Evolutionary conservation across 371 early-diverging fungal genomes (phyloP).

Genomic region (Nosema muscidifuracis): DNA sequence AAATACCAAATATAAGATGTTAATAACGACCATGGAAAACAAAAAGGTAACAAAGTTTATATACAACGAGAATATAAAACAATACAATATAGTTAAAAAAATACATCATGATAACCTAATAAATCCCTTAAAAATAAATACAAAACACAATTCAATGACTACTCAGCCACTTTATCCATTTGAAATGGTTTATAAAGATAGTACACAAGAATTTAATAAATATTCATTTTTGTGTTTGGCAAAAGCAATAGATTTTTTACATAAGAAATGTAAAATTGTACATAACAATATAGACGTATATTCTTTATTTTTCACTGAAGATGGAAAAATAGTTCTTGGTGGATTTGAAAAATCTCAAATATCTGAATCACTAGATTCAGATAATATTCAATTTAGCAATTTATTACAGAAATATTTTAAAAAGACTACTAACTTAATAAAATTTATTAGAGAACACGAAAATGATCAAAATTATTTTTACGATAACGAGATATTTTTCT

Average conservation of each 20-base stretch:
- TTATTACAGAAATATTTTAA: neutral
- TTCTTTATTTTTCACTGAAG: slow-evolving; percentile 48
- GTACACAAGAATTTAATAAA: slow-evolving; percentile 33
- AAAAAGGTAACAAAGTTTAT: slow-evolving; percentile 29
- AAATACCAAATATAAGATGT: slow-evolving; percentile 16
- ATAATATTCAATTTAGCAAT: slow-evolving; percentile 29
- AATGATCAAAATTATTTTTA: slow-evolving; percentile 3
- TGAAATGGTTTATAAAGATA: slow-evolving; percentile 3
- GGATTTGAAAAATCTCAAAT: slow-evolving; percentile 47
- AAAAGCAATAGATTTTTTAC: slow-evolving; percentile 34
- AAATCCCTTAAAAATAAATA: slow-evolving; percentile 7
- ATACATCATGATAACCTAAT: slow-evolving; percentile 31
- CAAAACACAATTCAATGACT: neutral
- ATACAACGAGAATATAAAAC: neutral
- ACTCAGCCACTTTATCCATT: slow-evolving; percentile 45
- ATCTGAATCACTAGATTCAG: neutral
- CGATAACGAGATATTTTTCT: slow-evolving; percentile 25
- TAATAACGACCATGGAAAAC: neutral
- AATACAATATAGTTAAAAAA: slow-evolving; percentile 16
- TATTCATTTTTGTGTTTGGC: slow-evolving; percentile 32
- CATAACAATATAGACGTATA: slow-evolving; percentile 42
- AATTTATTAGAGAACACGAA: neutral
- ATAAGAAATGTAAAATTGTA: slow-evolving; percentile 17
- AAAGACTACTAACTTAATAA: neutral
- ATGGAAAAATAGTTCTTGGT: slow-evolving; percentile 45